Evolutionary conservation across 83 land plant species (phyloP).

Genomic region (Thuja plicata): DNA sequence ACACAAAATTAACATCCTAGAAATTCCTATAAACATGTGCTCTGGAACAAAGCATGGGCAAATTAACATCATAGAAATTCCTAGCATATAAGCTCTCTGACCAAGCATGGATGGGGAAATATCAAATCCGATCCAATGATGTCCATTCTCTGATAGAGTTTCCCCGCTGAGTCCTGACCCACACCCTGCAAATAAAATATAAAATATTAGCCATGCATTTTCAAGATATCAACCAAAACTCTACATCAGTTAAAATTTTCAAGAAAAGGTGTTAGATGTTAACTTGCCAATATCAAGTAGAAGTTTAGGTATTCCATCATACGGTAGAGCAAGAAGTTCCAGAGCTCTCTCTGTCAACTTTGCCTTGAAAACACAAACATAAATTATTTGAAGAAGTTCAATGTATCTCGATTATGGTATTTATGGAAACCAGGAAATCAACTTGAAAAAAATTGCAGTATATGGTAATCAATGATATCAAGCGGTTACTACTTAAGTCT

Average conservation of each 20-base stretch:
- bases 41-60: constrained; percentile 76
- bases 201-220: constrained; percentile 2
- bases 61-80: neutral
- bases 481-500: neutral
- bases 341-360: constrained; percentile 85
- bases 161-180: constrained; percentile 99
- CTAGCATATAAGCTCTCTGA: constrained; percentile 18
- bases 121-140: constrained; percentile 97
- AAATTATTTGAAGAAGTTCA: neutral
- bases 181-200: constrained; percentile 58
- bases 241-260: neutral
- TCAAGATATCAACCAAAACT: too few relatives aligned
- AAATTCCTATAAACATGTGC: neutral
- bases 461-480: neutral
- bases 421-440: neutral
- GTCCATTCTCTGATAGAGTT: constrained; percentile 88
- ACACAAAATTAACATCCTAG: neutral
- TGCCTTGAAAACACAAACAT: constrained; percentile 42
- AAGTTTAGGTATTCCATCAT: constrained; percentile 83
- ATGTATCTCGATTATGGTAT: neutral
- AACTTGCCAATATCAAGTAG: constrained; percentile 86
- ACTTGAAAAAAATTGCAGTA: neutral
- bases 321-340: constrained; percentile 90
- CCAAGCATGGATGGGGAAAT: constrained; percentile 93
- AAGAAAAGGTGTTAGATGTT: neutral